These are phyloP conservation scores for Bipolaris bicolor DNA, from an alignment of 2,329 filamentous ascomycete species.

Conservation along the genomic window DNA sequence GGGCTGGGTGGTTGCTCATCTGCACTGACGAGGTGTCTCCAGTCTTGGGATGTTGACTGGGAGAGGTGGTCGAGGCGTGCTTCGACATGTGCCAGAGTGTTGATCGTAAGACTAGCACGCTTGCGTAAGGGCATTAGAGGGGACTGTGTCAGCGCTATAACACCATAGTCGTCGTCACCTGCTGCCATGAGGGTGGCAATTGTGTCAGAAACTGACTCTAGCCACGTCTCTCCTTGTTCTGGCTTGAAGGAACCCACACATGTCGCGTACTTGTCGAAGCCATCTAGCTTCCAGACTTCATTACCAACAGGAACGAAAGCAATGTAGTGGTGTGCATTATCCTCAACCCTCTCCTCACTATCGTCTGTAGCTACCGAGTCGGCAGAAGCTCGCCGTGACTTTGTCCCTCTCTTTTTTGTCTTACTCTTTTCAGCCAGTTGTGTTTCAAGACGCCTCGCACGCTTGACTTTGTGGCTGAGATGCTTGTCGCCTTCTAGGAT, in stretches of 20 bases:
- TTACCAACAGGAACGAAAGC: conserved; percentile 81
- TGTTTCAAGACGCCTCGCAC: conserved; percentile 30
- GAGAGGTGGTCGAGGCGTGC: conserved; percentile 47
- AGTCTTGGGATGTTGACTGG: conserved; percentile 42
- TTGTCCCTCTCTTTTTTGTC: conserved; percentile 49
- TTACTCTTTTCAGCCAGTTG: conserved; percentile 14
- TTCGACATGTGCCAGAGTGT: conserved; percentile 51
- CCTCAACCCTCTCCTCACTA: conserved; percentile 56
- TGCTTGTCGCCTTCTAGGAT: conserved; percentile 76
- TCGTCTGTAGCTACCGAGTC: conserved; percentile 42
- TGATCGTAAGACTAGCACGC: conserved; percentile 55
- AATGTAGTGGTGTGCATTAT: conserved; percentile 84
- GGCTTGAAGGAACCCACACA: conserved; percentile 57
- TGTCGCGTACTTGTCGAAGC: conserved; percentile 74
- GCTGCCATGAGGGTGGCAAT: conserved; percentile 72
- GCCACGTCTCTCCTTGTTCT: conserved; percentile 63
- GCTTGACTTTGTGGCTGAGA: conserved; percentile 64
- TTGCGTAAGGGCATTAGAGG: conserved; percentile 60
- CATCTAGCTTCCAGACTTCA: conserved; percentile 87
- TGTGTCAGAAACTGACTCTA: conserved; percentile 66
- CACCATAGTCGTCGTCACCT: conserved; percentile 73
- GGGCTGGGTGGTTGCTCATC: conserved; percentile 33
- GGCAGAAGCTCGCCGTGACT: conserved; percentile 45
- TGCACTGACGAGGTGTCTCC: conserved; percentile 48
- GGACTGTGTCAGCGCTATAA: conserved; percentile 75